Base-by-base conservation (phyloP, 2,329 filamentous ascomycete species). In the Talaromyces sp. region DNA sequence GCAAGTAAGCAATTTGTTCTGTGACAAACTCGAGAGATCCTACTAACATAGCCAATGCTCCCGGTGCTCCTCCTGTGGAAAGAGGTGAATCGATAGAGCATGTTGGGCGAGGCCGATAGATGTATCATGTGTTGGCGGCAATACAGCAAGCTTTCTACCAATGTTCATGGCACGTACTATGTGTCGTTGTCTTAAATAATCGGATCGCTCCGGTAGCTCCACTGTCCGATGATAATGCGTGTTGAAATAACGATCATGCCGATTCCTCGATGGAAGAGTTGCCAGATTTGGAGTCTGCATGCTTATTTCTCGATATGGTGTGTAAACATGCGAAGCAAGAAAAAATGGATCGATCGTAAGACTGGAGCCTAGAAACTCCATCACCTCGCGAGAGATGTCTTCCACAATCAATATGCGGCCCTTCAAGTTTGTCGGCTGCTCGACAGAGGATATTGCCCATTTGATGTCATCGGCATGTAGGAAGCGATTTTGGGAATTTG, bases 341-440 rank as follows among this genome's bases (percentile, higher is more conserved):
- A 59, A 59, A 39, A 59, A 42, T n/a, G 57, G 57, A n/a, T 59
- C 47, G 9, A 59, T 59, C 13, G 36, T 32, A 30, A 59, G 57
- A 28, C 47, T 52, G 17, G 49, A 53, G 28, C 57, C 57, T 19
- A 59, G 47, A 28, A n/a, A n/a, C 32, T 59, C 47, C 51, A 59
- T 42, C 10, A 52, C 6, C 13, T 53, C 32, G 1, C 32, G 30
- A 53, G 49, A 36, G 19, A 59, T 42, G 39, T 59, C 27, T n/a
- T 59, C 57, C 7, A 59, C 44, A 49, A 57, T 30, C 27, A 57
- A 33, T 47, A 57, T 47, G 7, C 39, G 55, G 27, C 55, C 39
- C 42, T 47, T 28, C 55, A 57, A 30, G 10, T 44, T 53, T 30
- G 17, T 30, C 17, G 49, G 17, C 49, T 53, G 49, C 11, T 53